Percentiles rank a stretch among this genome's conserved stretches.
Conservation (phyloP, 225 moss, liverwort and hornwort species). For the Lunularia cruciata region DNA sequence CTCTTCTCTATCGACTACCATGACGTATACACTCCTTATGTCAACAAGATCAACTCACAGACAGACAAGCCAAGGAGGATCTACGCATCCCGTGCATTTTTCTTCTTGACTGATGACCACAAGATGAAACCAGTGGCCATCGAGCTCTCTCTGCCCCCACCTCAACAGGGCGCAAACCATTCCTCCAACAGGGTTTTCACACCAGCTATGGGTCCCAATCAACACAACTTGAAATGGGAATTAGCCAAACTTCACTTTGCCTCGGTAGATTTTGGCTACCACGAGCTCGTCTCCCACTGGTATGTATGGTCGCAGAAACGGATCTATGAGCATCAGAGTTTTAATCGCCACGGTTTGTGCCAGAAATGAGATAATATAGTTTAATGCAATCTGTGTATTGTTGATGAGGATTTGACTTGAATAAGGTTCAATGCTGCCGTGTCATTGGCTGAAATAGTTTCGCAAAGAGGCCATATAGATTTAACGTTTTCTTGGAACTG, state of each 20-base stretch:
- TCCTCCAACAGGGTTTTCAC: slow-evolving; percentile 21
- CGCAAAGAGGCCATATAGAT: no score
- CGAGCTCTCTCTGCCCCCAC: slow-evolving; percentile 46
- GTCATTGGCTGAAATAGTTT: no score
- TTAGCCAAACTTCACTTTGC: slow-evolving; percentile 41
- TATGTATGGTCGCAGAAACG: slow-evolving; percentile 2
- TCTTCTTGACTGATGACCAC: slow-evolving; percentile 46
- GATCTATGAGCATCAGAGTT: no score
- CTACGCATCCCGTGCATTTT: slow-evolving; percentile 54
- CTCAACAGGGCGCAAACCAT: not conserved
- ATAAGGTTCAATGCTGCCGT: no score
- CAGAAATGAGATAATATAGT: no score
- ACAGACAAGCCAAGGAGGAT: not conserved
- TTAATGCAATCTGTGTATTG: no score
- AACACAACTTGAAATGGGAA: slow-evolving; percentile 32
- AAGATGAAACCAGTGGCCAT: slow-evolving; percentile 58
- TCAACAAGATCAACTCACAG: slow-evolving; percentile 44
- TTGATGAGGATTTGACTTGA: no score
- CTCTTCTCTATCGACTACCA: slow-evolving; percentile 28
- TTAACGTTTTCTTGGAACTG: not conserved
- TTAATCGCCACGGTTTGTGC: no score
- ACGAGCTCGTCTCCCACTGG: slow-evolving; percentile 43
- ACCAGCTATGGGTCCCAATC: not conserved
- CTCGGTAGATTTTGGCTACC: slow-evolving; percentile 26
- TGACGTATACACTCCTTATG: slow-evolving; percentile 55